These are phyloP conservation scores for Mycena maculata DNA, from an alignment of 768 basidiomycete genomes.

Conservation along the genomic window DNA sequence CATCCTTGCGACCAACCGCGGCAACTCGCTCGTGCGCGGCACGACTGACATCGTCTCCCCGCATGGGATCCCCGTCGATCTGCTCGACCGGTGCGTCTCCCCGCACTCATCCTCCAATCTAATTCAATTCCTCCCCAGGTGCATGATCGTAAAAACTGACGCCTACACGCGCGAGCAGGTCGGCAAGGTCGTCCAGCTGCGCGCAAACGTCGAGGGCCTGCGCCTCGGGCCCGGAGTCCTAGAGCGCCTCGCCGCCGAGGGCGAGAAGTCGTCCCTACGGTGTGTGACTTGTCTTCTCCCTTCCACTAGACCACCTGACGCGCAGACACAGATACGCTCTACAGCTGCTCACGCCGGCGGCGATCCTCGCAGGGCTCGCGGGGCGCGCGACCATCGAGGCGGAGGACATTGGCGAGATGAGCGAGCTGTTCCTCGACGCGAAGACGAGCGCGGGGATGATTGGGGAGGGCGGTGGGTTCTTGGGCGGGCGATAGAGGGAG, in stretches of 20 bases:
- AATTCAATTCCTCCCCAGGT: slow-evolving; percentile 54
- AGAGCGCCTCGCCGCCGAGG: slow-evolving; percentile 49
- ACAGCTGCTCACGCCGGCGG: slow-evolving; percentile 55
- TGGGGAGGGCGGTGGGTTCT: slow-evolving; percentile 50
- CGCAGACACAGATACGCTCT: slow-evolving; percentile 14
- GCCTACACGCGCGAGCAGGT: slow-evolving; percentile 61
- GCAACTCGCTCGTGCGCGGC: slow-evolving; percentile 91
- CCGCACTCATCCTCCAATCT: slow-evolving; percentile 5
- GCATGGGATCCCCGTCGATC: slow-evolving; percentile 93
- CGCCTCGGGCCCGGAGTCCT: slow-evolving; percentile 45
- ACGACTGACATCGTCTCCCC: slow-evolving; percentile 92
- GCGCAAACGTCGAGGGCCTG: slow-evolving; percentile 89
- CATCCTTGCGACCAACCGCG: slow-evolving; percentile 95
- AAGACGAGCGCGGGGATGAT: slow-evolving; percentile 79
- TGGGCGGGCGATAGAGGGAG: slow-evolving; percentile 39
- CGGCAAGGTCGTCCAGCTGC: slow-evolving; percentile 48
- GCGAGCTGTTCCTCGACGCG: slow-evolving; percentile 94
- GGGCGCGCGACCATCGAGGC: slow-evolving; percentile 85
- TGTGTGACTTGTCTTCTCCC: neutral
- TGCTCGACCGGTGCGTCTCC: slow-evolving; percentile 84
- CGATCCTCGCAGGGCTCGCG: slow-evolving; percentile 81
- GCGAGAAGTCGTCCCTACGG: slow-evolving; percentile 38
- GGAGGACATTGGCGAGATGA: slow-evolving; percentile 95
- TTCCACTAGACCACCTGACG: slow-evolving; percentile 40
- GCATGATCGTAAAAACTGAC: slow-evolving; percentile 95